phyloP scores from a whole-genome alignment of 352 stramenopile genomes.

The Phytophthora quininea region DNA sequence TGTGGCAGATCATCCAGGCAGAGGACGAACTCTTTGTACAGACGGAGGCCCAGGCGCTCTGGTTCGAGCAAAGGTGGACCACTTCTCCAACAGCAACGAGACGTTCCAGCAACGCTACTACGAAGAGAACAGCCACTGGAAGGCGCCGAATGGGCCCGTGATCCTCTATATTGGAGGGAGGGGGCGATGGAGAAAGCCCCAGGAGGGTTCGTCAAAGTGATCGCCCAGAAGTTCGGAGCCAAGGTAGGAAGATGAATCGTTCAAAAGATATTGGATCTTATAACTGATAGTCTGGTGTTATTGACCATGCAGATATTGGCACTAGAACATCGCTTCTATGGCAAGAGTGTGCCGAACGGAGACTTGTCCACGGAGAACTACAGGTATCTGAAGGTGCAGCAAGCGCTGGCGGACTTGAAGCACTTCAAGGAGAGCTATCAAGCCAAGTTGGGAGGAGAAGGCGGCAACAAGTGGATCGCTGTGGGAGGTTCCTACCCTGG shows the following conservation, averaged over 20 bases:
- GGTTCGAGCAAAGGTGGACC: constrained; percentile 78
- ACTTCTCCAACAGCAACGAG: constrained; percentile 46
- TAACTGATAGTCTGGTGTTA: constrained; percentile 3
- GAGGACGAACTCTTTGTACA: constrained; percentile 56
- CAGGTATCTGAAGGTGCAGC: constrained; percentile 79
- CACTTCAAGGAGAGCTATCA: constrained; percentile 82
- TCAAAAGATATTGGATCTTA: not conserved
- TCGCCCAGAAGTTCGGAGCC: constrained; percentile 77
- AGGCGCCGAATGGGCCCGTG: constrained; percentile 54
- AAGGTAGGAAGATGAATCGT: constrained; percentile 44
- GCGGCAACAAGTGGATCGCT: constrained; percentile 69
- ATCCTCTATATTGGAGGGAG: constrained; percentile 89
- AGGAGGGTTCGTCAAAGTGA: constrained; percentile 67
- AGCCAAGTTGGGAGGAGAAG: constrained; percentile 20
- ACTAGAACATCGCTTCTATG: constrained; percentile 90
- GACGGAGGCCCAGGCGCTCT: constrained; percentile 44
- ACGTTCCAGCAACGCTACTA: constrained; percentile 85
- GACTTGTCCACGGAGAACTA: constrained; percentile 80
- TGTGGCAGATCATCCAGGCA: constrained; percentile 61
- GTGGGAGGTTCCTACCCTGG: constrained; percentile 87
- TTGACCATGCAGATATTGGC: constrained; percentile 58
- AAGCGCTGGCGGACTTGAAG: constrained; percentile 88
- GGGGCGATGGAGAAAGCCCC: constrained; percentile 65
- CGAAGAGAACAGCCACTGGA: constrained; percentile 70
- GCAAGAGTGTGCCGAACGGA: constrained; percentile 79